Conservation (phyloP, 2,329 filamentous ascomycete genomes). For the Aspergillus proliferans region DNA sequence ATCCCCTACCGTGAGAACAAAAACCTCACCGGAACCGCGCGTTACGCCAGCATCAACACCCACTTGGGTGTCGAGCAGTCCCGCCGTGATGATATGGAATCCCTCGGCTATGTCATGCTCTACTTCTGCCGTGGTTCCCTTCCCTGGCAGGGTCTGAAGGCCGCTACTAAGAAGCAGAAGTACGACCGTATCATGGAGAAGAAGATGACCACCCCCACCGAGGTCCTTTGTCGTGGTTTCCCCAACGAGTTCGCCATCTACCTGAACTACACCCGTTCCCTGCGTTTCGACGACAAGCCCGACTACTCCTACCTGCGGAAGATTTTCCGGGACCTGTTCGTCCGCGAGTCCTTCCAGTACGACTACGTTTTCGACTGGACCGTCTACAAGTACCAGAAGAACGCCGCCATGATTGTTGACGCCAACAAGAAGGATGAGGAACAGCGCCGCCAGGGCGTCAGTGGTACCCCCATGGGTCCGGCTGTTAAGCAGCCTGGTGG, state of each 20-base stretch:
- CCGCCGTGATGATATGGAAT: constrained; percentile 98
- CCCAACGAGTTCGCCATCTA: constrained; percentile 99
- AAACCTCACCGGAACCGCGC: constrained; percentile 97
- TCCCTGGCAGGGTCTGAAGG: constrained; percentile 97
- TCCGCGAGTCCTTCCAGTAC: constrained; percentile 98
- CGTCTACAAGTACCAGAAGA: constrained; percentile 99
- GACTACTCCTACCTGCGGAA: constrained; percentile 99
- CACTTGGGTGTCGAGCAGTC: constrained; percentile 98
- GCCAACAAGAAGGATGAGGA: constrained; percentile 70
- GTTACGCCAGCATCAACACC: constrained; percentile 98
- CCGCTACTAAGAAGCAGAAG: constrained; percentile 99
- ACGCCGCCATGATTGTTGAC: constrained; percentile 87
- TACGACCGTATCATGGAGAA: constrained; percentile 99
- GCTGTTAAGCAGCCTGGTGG: constrained; percentile 61
- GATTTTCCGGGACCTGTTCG: constrained; percentile 99
- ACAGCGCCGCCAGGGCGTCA: constrained; percentile 61
- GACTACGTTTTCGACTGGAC: constrained; percentile 99
- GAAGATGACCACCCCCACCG: constrained; percentile 99
- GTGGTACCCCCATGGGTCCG: constrained; percentile 50
- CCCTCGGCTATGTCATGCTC: constrained; percentile 97
- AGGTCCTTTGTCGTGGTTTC: constrained; percentile 97
- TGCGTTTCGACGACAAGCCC: constrained; percentile 98
- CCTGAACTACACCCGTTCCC: constrained; percentile 96
- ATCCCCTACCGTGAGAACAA: constrained; percentile 99
- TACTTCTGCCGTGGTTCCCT: constrained; percentile 99